Evolutionary conservation across 768 basidiomycete genomes (phyloP), one percentile per base, ranked within the genome.

Genomic region (Boletus pseudopeckii): DNA sequence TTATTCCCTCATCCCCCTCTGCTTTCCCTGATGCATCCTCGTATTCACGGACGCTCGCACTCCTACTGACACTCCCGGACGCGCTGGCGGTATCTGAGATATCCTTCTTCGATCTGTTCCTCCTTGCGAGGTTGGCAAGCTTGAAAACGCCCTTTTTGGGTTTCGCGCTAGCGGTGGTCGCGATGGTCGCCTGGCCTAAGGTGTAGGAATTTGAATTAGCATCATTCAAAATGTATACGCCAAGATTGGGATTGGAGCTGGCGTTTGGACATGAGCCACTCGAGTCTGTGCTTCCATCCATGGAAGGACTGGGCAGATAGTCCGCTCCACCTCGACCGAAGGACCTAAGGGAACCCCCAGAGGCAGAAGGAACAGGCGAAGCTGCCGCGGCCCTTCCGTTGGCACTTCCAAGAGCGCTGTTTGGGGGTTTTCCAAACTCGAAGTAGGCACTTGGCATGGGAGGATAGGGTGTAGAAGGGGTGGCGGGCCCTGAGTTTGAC

Each of bases 1-100:
- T 84, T 40, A 90, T 86, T 24, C 76, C 78, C 17, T 83, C 80
- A 58, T 89, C 86, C 6, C 79, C 80, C 1, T 62, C 63, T 4
- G 58, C 22, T 5, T 26, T 52, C 3, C 7, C 51, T 41, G 45
- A 18, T 3, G 28, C 4, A 33, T 14, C 26, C 8, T 56, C 64
- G 8, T 47, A 52, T 45, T 58, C 64, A 13, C 54, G 51, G 18
- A 47, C 40, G 40, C 62, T 68, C 17, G 50, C 15, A 13, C 33
- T 46, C 44, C 54, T 56, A 17, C 52, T 53, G 41, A 47, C 45
- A 22, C 53, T 58, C 5, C n/a, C 50, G 14, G 63, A 54, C 5
- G 55, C 38, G n/a, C 65, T 60, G 44, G 43, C 48, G 0, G 52
- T n/a, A 5, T 65, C 65, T 17, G 65, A 62, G 40, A 71, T 60